Conservation (phyloP, 208 protist genomes). For the Crithidia expoeki region DNA sequence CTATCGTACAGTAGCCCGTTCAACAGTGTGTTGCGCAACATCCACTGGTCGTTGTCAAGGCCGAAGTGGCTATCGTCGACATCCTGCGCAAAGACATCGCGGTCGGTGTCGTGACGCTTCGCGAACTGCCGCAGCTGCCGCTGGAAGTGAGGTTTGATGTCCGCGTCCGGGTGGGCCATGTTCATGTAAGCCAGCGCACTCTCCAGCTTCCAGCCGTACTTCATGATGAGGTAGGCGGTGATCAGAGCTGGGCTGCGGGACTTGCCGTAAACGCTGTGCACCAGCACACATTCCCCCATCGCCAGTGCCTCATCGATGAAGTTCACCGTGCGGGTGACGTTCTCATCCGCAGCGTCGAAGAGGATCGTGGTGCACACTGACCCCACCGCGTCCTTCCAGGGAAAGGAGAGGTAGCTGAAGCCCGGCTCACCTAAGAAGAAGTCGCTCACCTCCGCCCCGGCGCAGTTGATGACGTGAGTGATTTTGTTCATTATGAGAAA, state of each 20-base stretch:
- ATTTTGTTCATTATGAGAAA: conserved; percentile 94
- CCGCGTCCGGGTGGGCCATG: conserved; percentile 89
- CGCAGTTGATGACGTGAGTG: conserved; percentile 93
- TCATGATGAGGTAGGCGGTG: conserved; percentile 90
- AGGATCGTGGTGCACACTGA: conserved; percentile 80
- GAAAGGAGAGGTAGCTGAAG: conserved; percentile 91
- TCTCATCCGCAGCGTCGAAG: conserved; percentile 85
- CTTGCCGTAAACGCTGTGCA: conserved; percentile 87
- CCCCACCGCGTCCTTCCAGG: conserved; percentile 83
- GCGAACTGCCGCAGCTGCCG: conserved; percentile 87
- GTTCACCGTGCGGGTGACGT: conserved; percentile 66
- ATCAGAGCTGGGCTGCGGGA: conserved; percentile 84
- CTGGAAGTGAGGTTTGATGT: conserved; percentile 92
- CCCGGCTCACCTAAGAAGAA: conserved; percentile 75
- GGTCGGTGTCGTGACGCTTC: conserved; percentile 79
- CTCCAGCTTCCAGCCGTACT: conserved; percentile 92
- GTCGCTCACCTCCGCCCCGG: conserved; percentile 82
- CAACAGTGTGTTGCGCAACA: conserved; percentile 90
- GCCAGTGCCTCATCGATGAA: conserved; percentile 91
- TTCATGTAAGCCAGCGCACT: conserved; percentile 83
- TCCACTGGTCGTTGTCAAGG: conserved; percentile 93
- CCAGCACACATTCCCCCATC: conserved; percentile 84
- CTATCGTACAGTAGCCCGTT: conserved; percentile 81
- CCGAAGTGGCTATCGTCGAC: conserved; percentile 83
- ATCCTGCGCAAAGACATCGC: conserved; percentile 83